phyloP scores from a whole-genome alignment of 176 grass and related monocot species.

The Chrysopogon serrulatus region DNA sequence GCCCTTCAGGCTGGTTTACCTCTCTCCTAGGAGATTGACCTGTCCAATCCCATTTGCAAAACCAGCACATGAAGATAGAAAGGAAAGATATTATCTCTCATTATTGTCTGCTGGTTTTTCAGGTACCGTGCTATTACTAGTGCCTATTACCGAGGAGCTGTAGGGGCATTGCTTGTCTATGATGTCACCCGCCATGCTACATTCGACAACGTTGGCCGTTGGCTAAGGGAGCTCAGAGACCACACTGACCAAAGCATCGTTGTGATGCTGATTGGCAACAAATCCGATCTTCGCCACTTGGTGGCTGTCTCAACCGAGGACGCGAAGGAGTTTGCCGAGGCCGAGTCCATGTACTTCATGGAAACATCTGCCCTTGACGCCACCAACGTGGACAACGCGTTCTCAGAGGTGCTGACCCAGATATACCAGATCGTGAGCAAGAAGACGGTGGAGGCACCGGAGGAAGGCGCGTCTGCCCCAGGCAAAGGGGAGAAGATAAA shows the following conservation, averaged over 20 bases:
- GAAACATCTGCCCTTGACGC: slow-evolving; percentile 65
- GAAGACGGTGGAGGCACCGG: slow-evolving; percentile 45
- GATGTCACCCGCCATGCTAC: slow-evolving; percentile 63
- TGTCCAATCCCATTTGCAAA: background rate
- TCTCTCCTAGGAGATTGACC: background rate
- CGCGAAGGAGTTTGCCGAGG: slow-evolving; percentile 55
- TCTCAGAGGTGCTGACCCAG: slow-evolving; percentile 66
- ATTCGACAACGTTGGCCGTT: slow-evolving; percentile 52
- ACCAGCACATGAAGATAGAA: background rate
- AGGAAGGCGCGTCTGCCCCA: slow-evolving; percentile 20
- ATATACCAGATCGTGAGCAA: slow-evolving; percentile 59
- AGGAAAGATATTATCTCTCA: background rate
- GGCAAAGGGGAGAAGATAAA: slow-evolving; percentile 62
- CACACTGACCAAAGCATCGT: slow-evolving; percentile 64
- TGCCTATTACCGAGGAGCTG: slow-evolving; percentile 70
- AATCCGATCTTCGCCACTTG: slow-evolving; percentile 64
- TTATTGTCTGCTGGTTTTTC: background rate
- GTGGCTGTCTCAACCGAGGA: slow-evolving; percentile 63
- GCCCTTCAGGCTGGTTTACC: background rate
- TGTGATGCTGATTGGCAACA: slow-evolving; percentile 63
- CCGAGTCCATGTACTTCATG: slow-evolving; percentile 71
- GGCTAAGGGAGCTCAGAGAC: slow-evolving; percentile 65
- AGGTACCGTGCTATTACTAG: slow-evolving; percentile 80
- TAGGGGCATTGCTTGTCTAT: slow-evolving; percentile 67
- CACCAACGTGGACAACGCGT: slow-evolving; percentile 54